Conservation (phyloP, 1,284 basidiomycete species). For the Ganoderma lucidum region DNA sequence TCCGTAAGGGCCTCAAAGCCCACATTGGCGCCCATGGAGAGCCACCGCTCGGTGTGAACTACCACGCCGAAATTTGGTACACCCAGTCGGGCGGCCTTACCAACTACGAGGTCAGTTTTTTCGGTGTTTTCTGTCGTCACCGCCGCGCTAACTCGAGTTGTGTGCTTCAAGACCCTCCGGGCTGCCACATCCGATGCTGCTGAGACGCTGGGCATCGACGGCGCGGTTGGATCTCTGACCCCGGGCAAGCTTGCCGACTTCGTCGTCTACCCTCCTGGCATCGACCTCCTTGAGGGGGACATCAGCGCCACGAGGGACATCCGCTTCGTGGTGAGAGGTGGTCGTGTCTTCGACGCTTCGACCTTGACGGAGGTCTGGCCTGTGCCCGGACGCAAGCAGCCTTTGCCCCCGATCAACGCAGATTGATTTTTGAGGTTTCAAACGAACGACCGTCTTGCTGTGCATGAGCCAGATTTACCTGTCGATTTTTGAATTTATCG, state of each 20-base stretch:
- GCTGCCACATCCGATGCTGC: slow-evolving; percentile 74
- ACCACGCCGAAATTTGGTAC: slow-evolving; percentile 77
- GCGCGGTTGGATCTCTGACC: slow-evolving; percentile 67
- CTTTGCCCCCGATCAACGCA: slow-evolving; percentile 65
- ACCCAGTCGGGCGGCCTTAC: slow-evolving; percentile 61
- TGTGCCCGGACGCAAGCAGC: slow-evolving; percentile 59
- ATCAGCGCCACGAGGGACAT: slow-evolving; percentile 59
- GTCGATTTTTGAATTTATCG: background rate
- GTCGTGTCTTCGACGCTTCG: slow-evolving; percentile 70
- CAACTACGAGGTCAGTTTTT: slow-evolving; percentile 53
- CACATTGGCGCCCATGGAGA: slow-evolving; percentile 83
- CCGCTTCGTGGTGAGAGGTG: slow-evolving; percentile 64
- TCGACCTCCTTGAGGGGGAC: slow-evolving; percentile 62
- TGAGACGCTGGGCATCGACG: slow-evolving; percentile 64
- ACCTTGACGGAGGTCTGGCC: slow-evolving; percentile 78
- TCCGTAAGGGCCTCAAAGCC: slow-evolving; percentile 62
- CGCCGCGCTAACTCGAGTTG: background rate
- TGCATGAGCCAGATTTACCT: background rate
- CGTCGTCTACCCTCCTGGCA: slow-evolving; percentile 63
- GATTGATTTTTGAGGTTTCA: slow-evolving; percentile 44
- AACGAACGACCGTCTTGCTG: background rate
- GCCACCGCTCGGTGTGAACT: slow-evolving; percentile 74
- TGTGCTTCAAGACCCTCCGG: slow-evolving; percentile 57
- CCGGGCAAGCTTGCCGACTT: slow-evolving; percentile 75
- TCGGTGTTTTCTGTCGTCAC: background rate